Base-by-base conservation (phyloP, 2,329 filamentous ascomycete genomes). In the Clarireedia homoeocarpa region DNA sequence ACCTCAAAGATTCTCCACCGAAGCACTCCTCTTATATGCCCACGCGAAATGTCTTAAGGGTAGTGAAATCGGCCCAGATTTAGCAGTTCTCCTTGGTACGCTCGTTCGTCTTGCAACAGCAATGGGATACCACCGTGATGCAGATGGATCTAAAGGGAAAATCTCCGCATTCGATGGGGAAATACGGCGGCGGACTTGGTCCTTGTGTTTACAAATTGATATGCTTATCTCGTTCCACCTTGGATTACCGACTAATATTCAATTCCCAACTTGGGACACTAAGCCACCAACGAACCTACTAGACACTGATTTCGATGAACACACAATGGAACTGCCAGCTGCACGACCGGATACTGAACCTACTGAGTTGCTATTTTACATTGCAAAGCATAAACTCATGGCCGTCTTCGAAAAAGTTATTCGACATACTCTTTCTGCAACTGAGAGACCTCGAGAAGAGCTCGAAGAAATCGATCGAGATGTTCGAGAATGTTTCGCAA, bases 201-300 rank as follows among this genome's bases (percentile, higher is more conserved):
- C 76, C 58, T 71, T 79, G 61, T 74, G 74, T 5, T 68, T 75
- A 38, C 80, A 84, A 64, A 74, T 85, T 46, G 85, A 88, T 65
- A 69, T 84, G 5, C 67, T 86, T 6, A 81, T 85, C 36, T 80
- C 82, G 1, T 86, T 84, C 64, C 82, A 88, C 65, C 76, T 86
- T 60, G 84, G 84, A 2, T 72, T 88, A 55, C 84, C 85, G 3
- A 78, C 78, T 64, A 83, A 65, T 62, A 69, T 71, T 40, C 66
- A 70, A 49, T 65, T 69, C 6, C 60, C 62, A n/a, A 68, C 72
- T 57, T 67, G 65, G 49, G 74, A 76, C 58, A 71, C 69, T 1
- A 58, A 62, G 30, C 64, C 70, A 53, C 74, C 74, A 5, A 64
- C 65, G 0, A 76, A 76, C 58, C 60, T 76, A 1, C 58, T 62